These are phyloP conservation scores for Allodekkera sacchari DNA, from an alignment of 805 yeast species.

Conservation along the genomic window DNA sequence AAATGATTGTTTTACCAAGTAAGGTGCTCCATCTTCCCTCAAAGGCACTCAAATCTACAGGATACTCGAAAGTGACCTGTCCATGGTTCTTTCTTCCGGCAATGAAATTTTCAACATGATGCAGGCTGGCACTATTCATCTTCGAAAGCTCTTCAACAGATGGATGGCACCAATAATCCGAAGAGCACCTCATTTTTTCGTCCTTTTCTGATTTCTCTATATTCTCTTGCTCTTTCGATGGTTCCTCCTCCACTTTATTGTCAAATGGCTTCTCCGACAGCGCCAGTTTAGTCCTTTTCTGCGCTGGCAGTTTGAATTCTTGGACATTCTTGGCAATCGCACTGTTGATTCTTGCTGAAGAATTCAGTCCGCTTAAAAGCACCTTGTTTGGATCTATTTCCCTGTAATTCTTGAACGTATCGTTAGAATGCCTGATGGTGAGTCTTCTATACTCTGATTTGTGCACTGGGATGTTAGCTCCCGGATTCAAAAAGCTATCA, in stretches of 20 bases:
- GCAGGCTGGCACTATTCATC: conserved; percentile 38
- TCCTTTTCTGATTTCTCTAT: not conserved
- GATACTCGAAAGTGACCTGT: conserved; percentile 53
- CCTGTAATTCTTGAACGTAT: conserved; percentile 16
- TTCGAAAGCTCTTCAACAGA: conserved; percentile 39
- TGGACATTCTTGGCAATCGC: too few relatives aligned
- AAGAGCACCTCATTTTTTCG: conserved; percentile 1
- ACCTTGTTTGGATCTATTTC: conserved; percentile 26
- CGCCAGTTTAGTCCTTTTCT: too few relatives aligned
- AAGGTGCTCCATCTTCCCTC: conserved; percentile 30
- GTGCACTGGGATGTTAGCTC: conserved; percentile 7
- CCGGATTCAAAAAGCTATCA: not conserved
- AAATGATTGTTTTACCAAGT: conserved; percentile 35
- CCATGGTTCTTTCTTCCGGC: conserved; percentile 65
- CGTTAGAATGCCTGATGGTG: conserved; percentile 18
- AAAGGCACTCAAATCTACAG: conserved; percentile 60
- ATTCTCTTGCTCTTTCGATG: not conserved
- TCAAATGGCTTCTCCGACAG: too few relatives aligned
- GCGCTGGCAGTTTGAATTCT: conserved; percentile 1
- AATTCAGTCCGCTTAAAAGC: conserved; percentile 11
- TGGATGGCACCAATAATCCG: conserved; percentile 71
- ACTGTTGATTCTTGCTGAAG: too few relatives aligned
- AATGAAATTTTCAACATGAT: conserved; percentile 52
- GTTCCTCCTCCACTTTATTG: not conserved
- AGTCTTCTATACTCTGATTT: conserved; percentile 21